Evolutionary conservation across 176 grass and related monocot genomes (phyloP), one percentile per base, ranked within the genome.

Genomic region (Eleusine coracana): DNA sequence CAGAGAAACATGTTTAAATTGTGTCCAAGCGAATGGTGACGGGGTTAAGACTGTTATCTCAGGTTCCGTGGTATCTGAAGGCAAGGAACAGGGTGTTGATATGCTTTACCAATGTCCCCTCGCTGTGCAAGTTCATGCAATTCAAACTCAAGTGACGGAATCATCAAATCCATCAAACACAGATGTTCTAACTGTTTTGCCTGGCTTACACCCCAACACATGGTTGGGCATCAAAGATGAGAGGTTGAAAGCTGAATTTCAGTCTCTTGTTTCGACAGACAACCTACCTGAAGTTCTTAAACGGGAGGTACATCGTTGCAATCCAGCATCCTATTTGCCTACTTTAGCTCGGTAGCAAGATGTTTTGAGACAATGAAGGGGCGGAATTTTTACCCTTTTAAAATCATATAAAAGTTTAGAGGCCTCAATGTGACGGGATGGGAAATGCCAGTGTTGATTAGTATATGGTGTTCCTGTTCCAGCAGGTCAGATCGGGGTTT

Each of bases 121-220:
- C 2, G 0, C 0, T 63, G 77, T 73, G 17, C 69, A 14, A 80
- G 58, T 68, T 59, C 40, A 2, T 87, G 66, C 74, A 44, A 51
- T 89, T 93, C 81, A 80, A 69, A 39, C 50, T 37, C 69, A 6
- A 56, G 18, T 16, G 76, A 66, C 23, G 68, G 76, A 69, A 71
- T 56, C 56, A 23, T 83, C 49, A 89, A 92, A 80, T 68, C 90
- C 92, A 60, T 79, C 84, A 58, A 89, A 41, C 18, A 31, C 21
- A 82, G 92, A 91, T 91, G 64, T 86, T 79, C 27, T 95, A 72
- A 91, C 84, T 45, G 86, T 98, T 87, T 80, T 98, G 54, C 23
- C 83, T 98, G 67, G 84, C 91, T 84, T 98, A 71, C 90, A 90
- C 44, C 86, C 90, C 11, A 42, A 11, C 50, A 89, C 84, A 51